Base-by-base conservation (phyloP, 768 basidiomycete genomes). In the Tubosaeta sp. region DNA sequence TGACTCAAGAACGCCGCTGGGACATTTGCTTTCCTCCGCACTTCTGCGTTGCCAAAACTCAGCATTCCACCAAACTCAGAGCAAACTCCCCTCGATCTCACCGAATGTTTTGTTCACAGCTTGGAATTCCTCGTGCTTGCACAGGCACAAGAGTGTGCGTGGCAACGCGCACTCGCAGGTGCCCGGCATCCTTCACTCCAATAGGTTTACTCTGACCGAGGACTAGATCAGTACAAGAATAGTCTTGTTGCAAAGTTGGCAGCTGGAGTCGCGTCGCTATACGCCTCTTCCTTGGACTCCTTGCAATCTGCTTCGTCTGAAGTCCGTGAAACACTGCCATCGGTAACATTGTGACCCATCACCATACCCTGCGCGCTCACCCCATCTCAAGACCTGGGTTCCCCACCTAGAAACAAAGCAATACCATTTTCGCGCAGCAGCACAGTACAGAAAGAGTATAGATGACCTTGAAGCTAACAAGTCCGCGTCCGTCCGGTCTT, bases 61-160 rank as follows among this genome's bases (percentile, higher is more conserved):
- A 55, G 60, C 2, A 71, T 77, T 19, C 65, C 78, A 0, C 69
- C 74, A 7, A 75, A 79, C 17, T 73, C 74, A 39, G 82, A 84
- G 34, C 75, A 82, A n/a, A 62, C 66, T 2, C 82, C 86, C 0
- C 59, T 75, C 14, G 95, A 97, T 65, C 76, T 97, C 26, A 78
- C 85, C 0, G 69, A 72, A 25, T 63, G 79, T 0, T 85, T 87
- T 59, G 61, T 90, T 22, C 75, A 73, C 43, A 76, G 82, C 26
- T 64, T 97, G 39, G 83, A 90, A 63, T 80, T 71, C 57, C 77
- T 97, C 50, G 86, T 92, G 82, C 77, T 95, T 5, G 93, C 93
- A 1, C 92, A 97, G 68, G 95, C 94, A 1, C 95, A 98, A 59
- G 97, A 99, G 71, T 95, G 91, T 64, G 91, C 85, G 38, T 98